A percentile compares a stretch with the other conserved stretches of the same genome.
Conservation (phyloP, 306 rosid species). For the Lupinus albus region DNA sequence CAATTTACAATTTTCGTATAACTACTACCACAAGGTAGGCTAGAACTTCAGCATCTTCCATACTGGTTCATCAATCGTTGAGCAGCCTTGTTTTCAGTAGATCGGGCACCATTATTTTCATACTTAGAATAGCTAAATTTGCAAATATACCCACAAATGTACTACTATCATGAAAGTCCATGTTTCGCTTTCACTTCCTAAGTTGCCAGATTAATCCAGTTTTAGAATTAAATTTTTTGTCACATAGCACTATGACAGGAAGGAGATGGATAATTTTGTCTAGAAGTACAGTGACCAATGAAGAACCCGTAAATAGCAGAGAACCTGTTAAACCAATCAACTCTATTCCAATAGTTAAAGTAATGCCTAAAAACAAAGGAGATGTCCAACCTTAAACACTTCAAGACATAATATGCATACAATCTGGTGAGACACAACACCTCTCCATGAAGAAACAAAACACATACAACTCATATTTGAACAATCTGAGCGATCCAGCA, state of each 20-base stretch:
- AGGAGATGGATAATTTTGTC: conserved; percentile 29
- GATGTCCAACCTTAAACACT: conserved; percentile 30
- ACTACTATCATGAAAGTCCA: conserved; percentile 33
- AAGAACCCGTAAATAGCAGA: conserved; percentile 38
- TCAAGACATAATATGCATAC: background rate
- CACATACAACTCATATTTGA: conserved; percentile 27
- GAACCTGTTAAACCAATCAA: conserved; percentile 40
- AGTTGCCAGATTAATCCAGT: conserved; percentile 36
- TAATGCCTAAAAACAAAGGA: conserved; percentile 34
- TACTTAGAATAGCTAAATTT: conserved; percentile 30
- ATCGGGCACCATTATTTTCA: conserved; percentile 30
- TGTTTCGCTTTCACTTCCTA: conserved; percentile 32
- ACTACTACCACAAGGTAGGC: conserved; percentile 50
- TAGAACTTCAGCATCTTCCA: conserved; percentile 44
- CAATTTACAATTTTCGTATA: background rate
- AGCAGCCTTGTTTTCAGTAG: conserved; percentile 30
- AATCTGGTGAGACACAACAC: conserved; percentile 32
- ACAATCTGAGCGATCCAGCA: conserved; percentile 34
- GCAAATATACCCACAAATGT: conserved; percentile 40
- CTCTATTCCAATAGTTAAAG: conserved; percentile 38
- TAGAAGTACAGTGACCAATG: conserved; percentile 33
- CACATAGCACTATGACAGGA: conserved; percentile 33
- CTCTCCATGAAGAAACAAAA: conserved; percentile 26
- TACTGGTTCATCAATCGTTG: conserved; percentile 38
- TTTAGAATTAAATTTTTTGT: conserved; percentile 32